phyloP scores from a whole-genome alignment of 176 grass and related monocot species.

The Lolium perenne region DNA sequence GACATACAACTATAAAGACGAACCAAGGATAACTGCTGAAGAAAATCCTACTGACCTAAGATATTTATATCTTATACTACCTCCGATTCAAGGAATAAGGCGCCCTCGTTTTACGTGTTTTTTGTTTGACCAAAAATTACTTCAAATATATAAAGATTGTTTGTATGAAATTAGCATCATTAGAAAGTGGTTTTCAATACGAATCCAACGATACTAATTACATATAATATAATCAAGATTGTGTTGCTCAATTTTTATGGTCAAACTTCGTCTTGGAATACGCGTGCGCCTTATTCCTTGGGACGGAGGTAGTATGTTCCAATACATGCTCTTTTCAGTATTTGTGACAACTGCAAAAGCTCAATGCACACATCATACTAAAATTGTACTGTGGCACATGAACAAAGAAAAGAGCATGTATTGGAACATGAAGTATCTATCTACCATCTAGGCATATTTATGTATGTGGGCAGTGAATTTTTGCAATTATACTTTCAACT shows the following conservation, averaged over 20 bases:
- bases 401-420: conserved; percentile 24
- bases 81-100: too few species aligned
- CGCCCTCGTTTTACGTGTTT: too few species aligned
- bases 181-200: too few species aligned
- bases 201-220: too few species aligned
- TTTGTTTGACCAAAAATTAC: too few species aligned
- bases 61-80: conserved; percentile 8
- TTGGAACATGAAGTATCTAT: not conserved
- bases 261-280: too few species aligned
- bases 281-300: too few species aligned
- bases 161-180: too few species aligned
- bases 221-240: too few species aligned
- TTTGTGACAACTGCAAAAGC: conserved; percentile 2
- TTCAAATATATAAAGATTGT: too few species aligned
- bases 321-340: conserved; percentile 3
- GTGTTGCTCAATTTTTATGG: too few species aligned
- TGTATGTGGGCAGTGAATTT: conserved; percentile 4
- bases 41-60: not conserved
- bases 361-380: not conserved
- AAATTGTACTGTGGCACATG: conserved; percentile 4
- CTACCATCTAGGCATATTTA: not conserved
- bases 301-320: too few species aligned
- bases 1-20: conserved; percentile 9
- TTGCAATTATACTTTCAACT: not conserved
- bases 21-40: not conserved